phyloP scores from a whole-genome alignment of 768 basidiomycete genomes.

The Collybiopsis confluens region DNA sequence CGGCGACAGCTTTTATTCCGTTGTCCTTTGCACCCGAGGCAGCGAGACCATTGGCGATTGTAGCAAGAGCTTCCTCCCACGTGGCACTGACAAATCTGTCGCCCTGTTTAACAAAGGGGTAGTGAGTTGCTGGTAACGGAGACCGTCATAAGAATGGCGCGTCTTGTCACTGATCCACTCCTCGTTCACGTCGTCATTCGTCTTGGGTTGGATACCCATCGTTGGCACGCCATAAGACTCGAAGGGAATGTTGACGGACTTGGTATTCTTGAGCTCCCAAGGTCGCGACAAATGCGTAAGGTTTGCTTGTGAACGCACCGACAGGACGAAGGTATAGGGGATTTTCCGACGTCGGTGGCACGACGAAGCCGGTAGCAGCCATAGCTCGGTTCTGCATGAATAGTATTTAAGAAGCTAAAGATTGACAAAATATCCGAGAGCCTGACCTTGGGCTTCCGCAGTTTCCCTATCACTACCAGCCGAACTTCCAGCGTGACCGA shows the following conservation, averaged over 20 bases:
- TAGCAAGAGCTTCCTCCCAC: constrained; percentile 86
- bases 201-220: constrained; percentile 94
- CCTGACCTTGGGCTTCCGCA: too few relatives aligned
- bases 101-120: constrained; percentile 84
- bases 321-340: constrained; percentile 97
- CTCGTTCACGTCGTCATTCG: constrained; percentile 98
- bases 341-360: constrained; percentile 96
- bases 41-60: constrained; percentile 74
- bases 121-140: constrained; percentile 92
- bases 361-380: too few relatives aligned
- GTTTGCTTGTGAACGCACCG: constrained; percentile 96
- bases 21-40: constrained; percentile 80
- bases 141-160: constrained; percentile 92
- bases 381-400: too few relatives aligned
- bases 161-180: constrained; percentile 99
- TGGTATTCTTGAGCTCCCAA: constrained; percentile 98
- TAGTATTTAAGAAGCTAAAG: too few relatives aligned
- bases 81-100: constrained; percentile 86
- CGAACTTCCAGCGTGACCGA: too few relatives aligned
- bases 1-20: constrained; percentile 94
- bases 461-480: too few relatives aligned
- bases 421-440: too few relatives aligned
- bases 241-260: constrained; percentile 93
- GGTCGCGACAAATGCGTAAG: constrained; percentile 98
- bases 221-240: constrained; percentile 94